Base-by-base conservation (phyloP, 2,329 filamentous ascomycete genomes). In the Venturiaceae sp. region DNA sequence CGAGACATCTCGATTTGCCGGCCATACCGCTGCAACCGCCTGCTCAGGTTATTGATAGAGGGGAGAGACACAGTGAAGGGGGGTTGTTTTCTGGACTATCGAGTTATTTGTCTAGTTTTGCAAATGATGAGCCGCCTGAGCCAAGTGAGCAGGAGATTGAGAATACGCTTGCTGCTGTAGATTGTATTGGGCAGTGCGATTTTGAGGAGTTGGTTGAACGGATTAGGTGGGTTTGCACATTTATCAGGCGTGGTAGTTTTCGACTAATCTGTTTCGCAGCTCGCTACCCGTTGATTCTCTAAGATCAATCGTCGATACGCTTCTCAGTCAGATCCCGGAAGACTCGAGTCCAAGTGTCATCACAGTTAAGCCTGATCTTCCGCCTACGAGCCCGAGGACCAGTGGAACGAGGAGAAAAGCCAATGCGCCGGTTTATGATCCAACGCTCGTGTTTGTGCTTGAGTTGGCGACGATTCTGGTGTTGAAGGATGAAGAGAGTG, bases 101-200 rank as follows among this genome's bases (percentile, higher is more conserved):
- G 0, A 95, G 89, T 5, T 99, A 97, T 67, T 91, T 99, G 33
- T 95, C 92, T n/a, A 97, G 92, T 71, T 97, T 99, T 70, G 94
- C 95, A 44, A 95, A 94, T 11, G 94, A 97, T 71, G 94, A 99
- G 68, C 94, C 94, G 13, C 94, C 94, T 0, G 94, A 99, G 74
- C 94, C 94, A 2, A 97, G 94, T 1, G 91, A 97, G 63, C 92
- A 97, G 69, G 94, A 99, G 70, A 80, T 99, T 32, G 94, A 99
- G 67, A 96, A 94, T 68, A 97, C 94, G 0, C 77, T 99, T 9
- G 94, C 89, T 69, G 92, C 94, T 0, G 88, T 96, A 2, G 94
- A 97, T 69, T 99, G 92, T 66, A 85, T 99, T 44, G 92, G 89
- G 64, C 87, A 90, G 47, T 99, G 94, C 70, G 85, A 87, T 58